Conservation (phyloP, 108 stramenopile species). For the Fragilaria crotonensis region DNA sequence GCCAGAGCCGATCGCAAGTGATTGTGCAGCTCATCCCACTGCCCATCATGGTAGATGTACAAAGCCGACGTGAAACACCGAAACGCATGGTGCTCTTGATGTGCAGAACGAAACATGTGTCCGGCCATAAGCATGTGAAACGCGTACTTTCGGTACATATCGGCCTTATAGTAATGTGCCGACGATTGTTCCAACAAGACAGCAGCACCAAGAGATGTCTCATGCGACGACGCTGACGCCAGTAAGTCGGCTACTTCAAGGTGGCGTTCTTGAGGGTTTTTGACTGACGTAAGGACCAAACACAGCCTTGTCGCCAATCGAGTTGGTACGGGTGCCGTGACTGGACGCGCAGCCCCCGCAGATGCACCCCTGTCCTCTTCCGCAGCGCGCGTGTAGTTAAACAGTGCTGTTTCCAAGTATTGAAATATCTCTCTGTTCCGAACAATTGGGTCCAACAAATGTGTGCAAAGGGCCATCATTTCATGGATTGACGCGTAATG, state of each 20-base stretch:
- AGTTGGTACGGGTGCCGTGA: conserved; percentile 49
- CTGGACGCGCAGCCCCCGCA: conserved; percentile 37
- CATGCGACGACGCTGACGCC: conserved; percentile 74
- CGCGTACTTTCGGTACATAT: conserved; percentile 74
- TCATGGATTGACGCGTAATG: conserved; percentile 77
- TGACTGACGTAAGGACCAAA: conserved; percentile 46
- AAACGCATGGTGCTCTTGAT: conserved; percentile 79
- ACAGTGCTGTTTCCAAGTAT: conserved; percentile 56
- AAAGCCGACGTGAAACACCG: conserved; percentile 78
- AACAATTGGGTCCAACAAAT: conserved; percentile 46
- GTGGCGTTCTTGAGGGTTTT: conserved; percentile 39
- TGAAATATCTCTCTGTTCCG: conserved; percentile 36
- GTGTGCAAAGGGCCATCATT: conserved; percentile 77
- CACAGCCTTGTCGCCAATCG: conserved; percentile 70
- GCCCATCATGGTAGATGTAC: conserved; percentile 61
- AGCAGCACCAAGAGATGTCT: conserved; percentile 78
- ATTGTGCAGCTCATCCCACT: conserved; percentile 74
- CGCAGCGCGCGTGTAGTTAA: conserved; percentile 63
- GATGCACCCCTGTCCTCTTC: conserved; percentile 45
- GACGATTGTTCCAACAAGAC: conserved; percentile 77
- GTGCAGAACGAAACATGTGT: conserved; percentile 82
- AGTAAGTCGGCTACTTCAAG: conserved; percentile 82
- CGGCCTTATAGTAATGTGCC: conserved; percentile 62
- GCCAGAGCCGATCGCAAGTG: conserved; percentile 75
- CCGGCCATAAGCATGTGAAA: conserved; percentile 91